Conservation (phyloP, 202 grass and related monocot species). For the Carex sylvatica region DNA sequence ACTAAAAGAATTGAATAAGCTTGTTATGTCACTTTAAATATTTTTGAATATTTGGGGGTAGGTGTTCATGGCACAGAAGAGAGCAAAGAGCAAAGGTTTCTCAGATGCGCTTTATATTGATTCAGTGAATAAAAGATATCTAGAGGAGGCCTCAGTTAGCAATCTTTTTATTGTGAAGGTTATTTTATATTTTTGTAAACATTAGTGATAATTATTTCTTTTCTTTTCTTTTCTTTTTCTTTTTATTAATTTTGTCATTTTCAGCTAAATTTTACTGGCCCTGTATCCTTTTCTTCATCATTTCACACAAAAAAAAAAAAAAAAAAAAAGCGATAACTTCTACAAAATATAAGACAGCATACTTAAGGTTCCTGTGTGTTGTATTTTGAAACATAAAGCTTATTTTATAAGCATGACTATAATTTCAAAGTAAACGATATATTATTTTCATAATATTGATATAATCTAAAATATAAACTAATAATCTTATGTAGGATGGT, state of each 20-base stretch:
- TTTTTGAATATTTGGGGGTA: conserved; percentile 1
- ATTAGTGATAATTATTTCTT: neutral
- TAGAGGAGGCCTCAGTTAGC: conserved; percentile 87
- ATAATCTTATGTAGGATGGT: conserved; percentile 29
- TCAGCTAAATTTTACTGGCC: too few species aligned
- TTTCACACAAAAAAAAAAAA: conserved; percentile 10
- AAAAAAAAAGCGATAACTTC: conserved; percentile 75
- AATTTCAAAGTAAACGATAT: neutral
- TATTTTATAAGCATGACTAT: neutral
- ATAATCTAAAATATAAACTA: neutral
- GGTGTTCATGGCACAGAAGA: conserved; percentile 65
- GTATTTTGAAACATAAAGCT: neutral
- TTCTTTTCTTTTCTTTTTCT: neutral
- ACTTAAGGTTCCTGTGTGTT: too few species aligned
- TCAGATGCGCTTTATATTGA: conserved; percentile 87
- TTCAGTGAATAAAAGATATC: conserved; percentile 58
- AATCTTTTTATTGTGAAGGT: conserved; percentile 86
- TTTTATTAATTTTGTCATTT: conserved; percentile 30
- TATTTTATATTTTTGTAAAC: neutral
- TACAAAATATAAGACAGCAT: too few species aligned
- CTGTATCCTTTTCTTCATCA: too few species aligned
- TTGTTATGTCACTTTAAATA: neutral
- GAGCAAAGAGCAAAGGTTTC: conserved; percentile 67
- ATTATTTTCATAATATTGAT: neutral
- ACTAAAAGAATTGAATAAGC: neutral